Conservation (phyloP, 192 early-diverging fungal species). For the Coemansia sp. region DNA sequence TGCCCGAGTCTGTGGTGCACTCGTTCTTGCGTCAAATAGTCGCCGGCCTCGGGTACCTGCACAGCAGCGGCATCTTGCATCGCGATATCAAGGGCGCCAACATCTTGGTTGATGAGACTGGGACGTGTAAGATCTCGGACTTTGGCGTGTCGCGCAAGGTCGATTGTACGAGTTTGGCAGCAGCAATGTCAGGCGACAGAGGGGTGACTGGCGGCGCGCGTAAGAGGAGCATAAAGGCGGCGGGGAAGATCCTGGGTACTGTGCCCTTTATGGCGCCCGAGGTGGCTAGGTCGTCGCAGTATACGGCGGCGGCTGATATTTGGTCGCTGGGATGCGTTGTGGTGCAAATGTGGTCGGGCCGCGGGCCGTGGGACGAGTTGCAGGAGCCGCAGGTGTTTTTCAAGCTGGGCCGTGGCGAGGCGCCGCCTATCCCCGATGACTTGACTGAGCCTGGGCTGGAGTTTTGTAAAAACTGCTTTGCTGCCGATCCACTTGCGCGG, state of each 20-base stretch:
- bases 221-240: slow-evolving; percentile 40
- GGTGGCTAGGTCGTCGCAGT: slow-evolving; percentile 74
- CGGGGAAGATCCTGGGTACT: slow-evolving; percentile 62
- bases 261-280: slow-evolving; percentile 98
- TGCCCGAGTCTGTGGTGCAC: slow-evolving; percentile 70
- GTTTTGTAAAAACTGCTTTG: slow-evolving; percentile 77
- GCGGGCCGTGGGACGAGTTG: slow-evolving; percentile 65
- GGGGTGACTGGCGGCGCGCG: background rate
- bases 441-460: slow-evolving; percentile 66
- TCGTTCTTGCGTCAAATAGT: slow-evolving; percentile 81
- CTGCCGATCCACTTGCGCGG: slow-evolving; percentile 70
- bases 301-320: slow-evolving; percentile 91
- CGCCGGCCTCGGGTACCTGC: slow-evolving; percentile 82
- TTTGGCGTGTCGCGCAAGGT: slow-evolving; percentile 92
- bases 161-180: slow-evolving; percentile 15
- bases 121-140: slow-evolving; percentile 92
- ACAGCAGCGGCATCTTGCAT: slow-evolving; percentile 71
- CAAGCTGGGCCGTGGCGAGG: slow-evolving; percentile 74
- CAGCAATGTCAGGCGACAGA: background rate
- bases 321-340: slow-evolving; percentile 88
- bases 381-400: slow-evolving; percentile 61
- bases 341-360: slow-evolving; percentile 93
- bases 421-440: slow-evolving; percentile 76
- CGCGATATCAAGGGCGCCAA: slow-evolving; percentile 84
- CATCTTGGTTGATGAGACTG: slow-evolving; percentile 74